These are phyloP conservation scores for Linum tenue DNA, from an alignment of 345 rosid species.

Conservation along the genomic window DNA sequence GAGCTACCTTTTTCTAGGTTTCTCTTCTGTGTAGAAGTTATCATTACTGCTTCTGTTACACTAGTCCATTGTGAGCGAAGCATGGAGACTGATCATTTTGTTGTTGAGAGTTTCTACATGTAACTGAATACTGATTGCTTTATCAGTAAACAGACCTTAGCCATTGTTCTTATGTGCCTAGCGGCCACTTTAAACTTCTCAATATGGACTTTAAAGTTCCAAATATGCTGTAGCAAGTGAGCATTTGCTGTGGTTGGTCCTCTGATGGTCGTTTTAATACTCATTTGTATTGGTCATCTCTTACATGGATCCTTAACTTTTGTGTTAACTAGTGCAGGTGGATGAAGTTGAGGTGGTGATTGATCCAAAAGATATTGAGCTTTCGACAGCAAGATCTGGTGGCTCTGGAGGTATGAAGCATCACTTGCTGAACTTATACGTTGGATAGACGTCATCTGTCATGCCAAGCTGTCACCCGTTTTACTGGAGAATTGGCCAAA, in stretches of 20 bases:
- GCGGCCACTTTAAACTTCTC: neutral
- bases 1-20: too few relatives aligned
- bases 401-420: constrained; percentile 87
- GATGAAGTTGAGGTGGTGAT: constrained; percentile 95
- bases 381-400: constrained; percentile 90
- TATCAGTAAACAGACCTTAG: too few relatives aligned
- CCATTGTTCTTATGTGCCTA: neutral
- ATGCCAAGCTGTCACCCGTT: too few relatives aligned
- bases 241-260: neutral
- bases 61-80: too few relatives aligned
- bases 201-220: neutral
- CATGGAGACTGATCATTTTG: too few relatives aligned
- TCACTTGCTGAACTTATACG: constrained; percentile 1
- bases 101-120: too few relatives aligned
- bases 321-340: constrained; percentile 38
- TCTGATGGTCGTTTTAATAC: neutral
- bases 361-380: constrained; percentile 91
- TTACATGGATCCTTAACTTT: neutral
- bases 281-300: neutral
- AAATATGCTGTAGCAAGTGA: neutral
- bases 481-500: too few relatives aligned
- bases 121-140: too few relatives aligned
- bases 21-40: too few relatives aligned
- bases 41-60: too few relatives aligned
- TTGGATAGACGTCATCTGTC: neutral